phyloP scores from a whole-genome alignment of 1,139 yeast genomes.

The Scheffersomyces quercinus region DNA sequence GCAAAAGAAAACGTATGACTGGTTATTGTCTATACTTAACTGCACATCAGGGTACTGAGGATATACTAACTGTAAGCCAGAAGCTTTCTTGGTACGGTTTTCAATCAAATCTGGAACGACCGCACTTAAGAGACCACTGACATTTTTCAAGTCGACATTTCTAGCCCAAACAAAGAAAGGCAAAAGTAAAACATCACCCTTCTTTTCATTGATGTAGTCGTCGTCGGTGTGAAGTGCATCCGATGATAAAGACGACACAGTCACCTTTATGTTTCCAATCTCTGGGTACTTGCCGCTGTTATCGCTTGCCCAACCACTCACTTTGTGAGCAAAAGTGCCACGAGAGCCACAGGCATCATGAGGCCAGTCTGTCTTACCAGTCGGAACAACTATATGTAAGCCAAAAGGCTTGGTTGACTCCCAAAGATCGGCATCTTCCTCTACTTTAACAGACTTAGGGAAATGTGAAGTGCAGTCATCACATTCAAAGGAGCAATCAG shows the following conservation, averaged over 20 bases:
- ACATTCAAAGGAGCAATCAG: constrained; percentile 51
- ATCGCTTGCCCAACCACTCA: constrained; percentile 48
- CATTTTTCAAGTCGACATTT: constrained; percentile 48
- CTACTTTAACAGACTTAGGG: constrained; percentile 60
- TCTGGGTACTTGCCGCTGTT: constrained; percentile 17
- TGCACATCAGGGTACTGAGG: constrained; percentile 18
- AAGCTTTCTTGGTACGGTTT: constrained; percentile 19
- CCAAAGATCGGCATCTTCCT: constrained; percentile 54
- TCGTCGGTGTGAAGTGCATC: constrained; percentile 37
- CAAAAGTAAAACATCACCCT: constrained; percentile 62
- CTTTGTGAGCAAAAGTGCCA: constrained; percentile 52
- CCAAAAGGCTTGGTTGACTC: constrained; percentile 69
- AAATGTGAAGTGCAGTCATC: constrained; percentile 49
- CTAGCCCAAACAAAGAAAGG: constrained; percentile 80
- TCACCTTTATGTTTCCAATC: constrained; percentile 43
- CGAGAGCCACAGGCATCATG: constrained; percentile 65
- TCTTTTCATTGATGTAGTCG: constrained; percentile 39
- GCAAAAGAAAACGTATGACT: constrained; percentile 71
- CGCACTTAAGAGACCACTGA: constrained; percentile 43
- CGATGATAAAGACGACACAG: constrained; percentile 51
- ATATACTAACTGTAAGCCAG: constrained; percentile 6
- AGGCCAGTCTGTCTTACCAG: constrained; percentile 84
- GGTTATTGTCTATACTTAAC: constrained; percentile 30
- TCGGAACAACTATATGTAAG: constrained; percentile 74
- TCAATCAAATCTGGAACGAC: constrained; percentile 45